phyloP scores from a whole-genome alignment of 164 flowering plant species.

The Stephania cephalantha region DNA sequence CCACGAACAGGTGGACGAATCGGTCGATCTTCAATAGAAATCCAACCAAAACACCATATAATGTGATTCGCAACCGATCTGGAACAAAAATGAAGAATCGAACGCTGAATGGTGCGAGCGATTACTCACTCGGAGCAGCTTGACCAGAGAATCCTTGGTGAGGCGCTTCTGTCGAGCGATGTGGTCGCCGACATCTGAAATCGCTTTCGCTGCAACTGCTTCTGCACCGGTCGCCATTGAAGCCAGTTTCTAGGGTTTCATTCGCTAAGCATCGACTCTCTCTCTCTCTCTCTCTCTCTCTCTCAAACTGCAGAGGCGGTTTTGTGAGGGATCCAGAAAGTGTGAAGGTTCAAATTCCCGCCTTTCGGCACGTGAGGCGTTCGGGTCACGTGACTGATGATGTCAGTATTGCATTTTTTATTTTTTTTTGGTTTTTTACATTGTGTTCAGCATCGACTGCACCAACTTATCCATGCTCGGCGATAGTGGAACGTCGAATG shows the following conservation, averaged over 20 bases:
- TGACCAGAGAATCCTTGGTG: slow-evolving; percentile 62
- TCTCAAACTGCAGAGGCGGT: not conserved
- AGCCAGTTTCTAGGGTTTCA: slow-evolving; percentile 8
- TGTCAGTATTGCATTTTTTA: no score
- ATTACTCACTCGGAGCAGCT: slow-evolving; percentile 51
- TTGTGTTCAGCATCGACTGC: no score
- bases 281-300: not conserved
- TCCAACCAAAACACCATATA: not conserved
- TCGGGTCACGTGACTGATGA: no score
- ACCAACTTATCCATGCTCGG: no score
- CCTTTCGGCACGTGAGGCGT: no score
- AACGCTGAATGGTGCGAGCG: not conserved
- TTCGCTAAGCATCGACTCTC: not conserved
- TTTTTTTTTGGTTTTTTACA: no score
- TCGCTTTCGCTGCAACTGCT: slow-evolving; percentile 26
- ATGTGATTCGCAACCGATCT: not conserved
- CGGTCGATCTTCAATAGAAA: not conserved
- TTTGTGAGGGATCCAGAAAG: not conserved
- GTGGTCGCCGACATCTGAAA: slow-evolving; percentile 46
- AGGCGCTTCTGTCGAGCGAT: slow-evolving; percentile 47
- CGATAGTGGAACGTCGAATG: no score
- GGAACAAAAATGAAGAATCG: not conserved
- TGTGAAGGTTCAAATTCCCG: no score
- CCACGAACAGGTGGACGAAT: not conserved
- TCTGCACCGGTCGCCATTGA: slow-evolving; percentile 7